Percentiles rank a stretch among this genome's conserved stretches.
phyloP scores from a whole-genome alignment of 2,329 filamentous ascomycete species.

The Talaromyces sp. region DNA sequence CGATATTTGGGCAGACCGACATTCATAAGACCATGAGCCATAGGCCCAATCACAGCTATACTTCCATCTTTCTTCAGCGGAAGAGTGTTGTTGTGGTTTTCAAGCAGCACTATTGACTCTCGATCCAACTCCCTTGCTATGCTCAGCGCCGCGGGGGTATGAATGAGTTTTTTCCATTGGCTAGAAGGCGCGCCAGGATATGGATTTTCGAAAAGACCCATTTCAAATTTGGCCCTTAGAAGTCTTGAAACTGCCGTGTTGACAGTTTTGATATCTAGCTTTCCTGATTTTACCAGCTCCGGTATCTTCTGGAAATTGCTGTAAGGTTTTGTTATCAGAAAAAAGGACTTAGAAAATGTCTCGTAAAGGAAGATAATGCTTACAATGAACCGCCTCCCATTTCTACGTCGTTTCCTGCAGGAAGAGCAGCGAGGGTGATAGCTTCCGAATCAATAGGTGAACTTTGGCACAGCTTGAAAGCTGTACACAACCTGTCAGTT shows the following conservation, averaged over 20 bases:
- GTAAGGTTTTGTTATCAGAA: background rate
- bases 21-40: constrained; percentile 67
- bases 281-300: constrained; percentile 55
- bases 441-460: constrained; percentile 59
- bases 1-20: constrained; percentile 33
- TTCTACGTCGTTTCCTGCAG: constrained; percentile 65
- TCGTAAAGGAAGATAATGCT: constrained; percentile 6
- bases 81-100: constrained; percentile 51
- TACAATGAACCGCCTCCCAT: constrained; percentile 68
- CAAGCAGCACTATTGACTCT: constrained; percentile 57
- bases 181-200: constrained; percentile 54
- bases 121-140: constrained; percentile 59
- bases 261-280: constrained; percentile 54
- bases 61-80: constrained; percentile 59
- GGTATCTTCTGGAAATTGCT: constrained; percentile 62
- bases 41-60: constrained; percentile 68
- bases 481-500: constrained; percentile 60
- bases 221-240: constrained; percentile 61
- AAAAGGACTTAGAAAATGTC: background rate
- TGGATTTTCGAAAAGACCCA: constrained; percentile 66
- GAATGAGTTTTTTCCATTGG: constrained; percentile 54
- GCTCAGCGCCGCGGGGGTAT: constrained; percentile 53
- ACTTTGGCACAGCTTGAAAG: constrained; percentile 58
- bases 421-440: constrained; percentile 57
- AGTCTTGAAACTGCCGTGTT: constrained; percentile 61